Base-by-base conservation (phyloP, 805 yeast genomes). In the Teunomyces cretensis region DNA sequence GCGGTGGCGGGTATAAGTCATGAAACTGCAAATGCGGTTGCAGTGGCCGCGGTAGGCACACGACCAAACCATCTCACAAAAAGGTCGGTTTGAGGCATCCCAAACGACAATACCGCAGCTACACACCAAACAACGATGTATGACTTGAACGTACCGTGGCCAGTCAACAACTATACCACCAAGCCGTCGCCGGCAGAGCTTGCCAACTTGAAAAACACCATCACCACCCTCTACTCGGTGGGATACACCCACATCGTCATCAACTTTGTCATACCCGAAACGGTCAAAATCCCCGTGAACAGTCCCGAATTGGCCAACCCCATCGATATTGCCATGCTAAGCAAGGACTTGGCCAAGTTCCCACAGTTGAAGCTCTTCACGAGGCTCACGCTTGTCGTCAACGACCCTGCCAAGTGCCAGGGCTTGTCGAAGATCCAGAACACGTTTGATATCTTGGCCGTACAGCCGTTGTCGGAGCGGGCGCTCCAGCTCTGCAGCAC, bases 211-310 rank as follows among this genome's bases (percentile, higher is more conserved):
- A 76, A 76, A 50, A 70, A 74, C 35, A 74, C 79, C 3, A 60
- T 87, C 7, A 60, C 74, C 6, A 80, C 83, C 14, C 64, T 81
- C 15, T 78, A 80, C 50, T 65, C 75, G 19, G 60, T 86, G 6
- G 94, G 92, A 9, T 89, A 89, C 58, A 79, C 86, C 0, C 86
- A 83, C 52, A 73, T 88, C 3, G 97, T 92, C 2, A 65, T 91
- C 41, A 90, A 88, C 62, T 83, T 83, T 55, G 74, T 74, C 2
- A 68, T 81, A 2, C 69, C 62, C 42, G 83, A 81, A 51, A 60
- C 67, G 13, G 70, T 72, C 19, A 82, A 79, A 55, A 64, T 85
- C 15, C 86, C 86, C 2, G 58, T 63, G 11, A 72, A 74, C 44
- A 54, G 60, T 9, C 58, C 66, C n/a, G 52, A 58, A 45, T 37